These are phyloP conservation scores for Vaccinium corymbosum DNA, from an alignment of 148 eudicot genomes.

Conservation along the genomic window DNA sequence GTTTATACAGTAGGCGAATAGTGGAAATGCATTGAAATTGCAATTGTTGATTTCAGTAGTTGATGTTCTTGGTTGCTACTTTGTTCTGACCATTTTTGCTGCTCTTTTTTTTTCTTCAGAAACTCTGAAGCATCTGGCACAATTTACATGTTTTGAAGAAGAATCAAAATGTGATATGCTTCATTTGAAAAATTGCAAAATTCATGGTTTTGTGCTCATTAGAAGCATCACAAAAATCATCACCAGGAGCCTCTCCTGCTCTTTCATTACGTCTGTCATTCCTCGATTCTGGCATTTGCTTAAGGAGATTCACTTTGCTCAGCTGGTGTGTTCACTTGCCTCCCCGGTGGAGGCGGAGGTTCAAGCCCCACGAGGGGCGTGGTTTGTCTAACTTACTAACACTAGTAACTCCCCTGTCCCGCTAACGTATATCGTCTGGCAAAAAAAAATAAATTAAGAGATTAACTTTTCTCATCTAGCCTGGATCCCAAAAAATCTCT, in stretches of 20 bases:
- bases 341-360: too few relatives aligned
- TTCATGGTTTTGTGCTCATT: neutral
- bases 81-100: neutral
- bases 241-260: neutral
- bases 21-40: neutral
- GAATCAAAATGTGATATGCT: neutral
- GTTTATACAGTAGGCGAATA: neutral
- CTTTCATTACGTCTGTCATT: neutral
- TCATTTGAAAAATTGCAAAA: neutral
- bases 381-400: too few relatives aligned
- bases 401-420: too few relatives aligned
- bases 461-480: too few relatives aligned
- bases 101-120: neutral
- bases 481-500: too few relatives aligned
- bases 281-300: too few relatives aligned
- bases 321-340: too few relatives aligned
- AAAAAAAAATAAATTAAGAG: too few relatives aligned
- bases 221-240: neutral
- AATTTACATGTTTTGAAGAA: neutral
- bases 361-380: too few relatives aligned
- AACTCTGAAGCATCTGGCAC: neutral
- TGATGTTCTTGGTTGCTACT: neutral
- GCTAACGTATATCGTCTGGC: too few relatives aligned
- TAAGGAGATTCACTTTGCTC: too few relatives aligned
- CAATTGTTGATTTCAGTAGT: neutral